Evolutionary conservation across 179 eudicot species (phyloP).

Genomic region (Heliamphora pulchella): DNA sequence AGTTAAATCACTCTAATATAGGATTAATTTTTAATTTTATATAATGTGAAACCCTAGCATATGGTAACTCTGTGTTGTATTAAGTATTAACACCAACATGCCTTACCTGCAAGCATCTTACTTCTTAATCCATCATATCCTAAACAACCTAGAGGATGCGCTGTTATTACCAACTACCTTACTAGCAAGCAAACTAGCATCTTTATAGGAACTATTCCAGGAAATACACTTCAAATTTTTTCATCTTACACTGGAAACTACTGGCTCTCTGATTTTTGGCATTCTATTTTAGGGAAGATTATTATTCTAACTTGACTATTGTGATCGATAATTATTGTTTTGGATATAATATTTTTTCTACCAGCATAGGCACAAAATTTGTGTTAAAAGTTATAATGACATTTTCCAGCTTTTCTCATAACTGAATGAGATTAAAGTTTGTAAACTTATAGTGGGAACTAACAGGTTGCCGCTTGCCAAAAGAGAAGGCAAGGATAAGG

Average conservation of each 20-base stretch:
- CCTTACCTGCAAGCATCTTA: neutral
- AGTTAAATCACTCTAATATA: neutral
- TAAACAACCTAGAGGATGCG: neutral
- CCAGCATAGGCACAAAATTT: neutral
- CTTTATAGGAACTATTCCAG: neutral
- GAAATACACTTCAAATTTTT: neutral
- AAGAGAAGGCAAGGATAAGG: neutral
- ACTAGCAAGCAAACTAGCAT: neutral
- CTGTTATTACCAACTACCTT: neutral
- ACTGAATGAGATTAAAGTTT: neutral
- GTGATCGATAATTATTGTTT: neutral
- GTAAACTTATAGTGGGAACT: neutral
- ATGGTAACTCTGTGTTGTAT: neutral
- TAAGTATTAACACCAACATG: neutral
- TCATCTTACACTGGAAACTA: neutral
- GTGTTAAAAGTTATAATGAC: neutral
- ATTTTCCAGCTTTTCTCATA: constrained; percentile 1
- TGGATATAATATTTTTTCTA: neutral
- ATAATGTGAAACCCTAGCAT: neutral
- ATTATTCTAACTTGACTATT: neutral
- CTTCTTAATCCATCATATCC: neutral
- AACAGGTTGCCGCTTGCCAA: neutral
- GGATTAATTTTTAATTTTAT: neutral
- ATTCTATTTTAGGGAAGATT: neutral
- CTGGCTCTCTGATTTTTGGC: neutral